Evolutionary conservation across 306 rosid species (phyloP), one percentile per base, ranked within the genome.

Genomic region (Malus fusca): DNA sequence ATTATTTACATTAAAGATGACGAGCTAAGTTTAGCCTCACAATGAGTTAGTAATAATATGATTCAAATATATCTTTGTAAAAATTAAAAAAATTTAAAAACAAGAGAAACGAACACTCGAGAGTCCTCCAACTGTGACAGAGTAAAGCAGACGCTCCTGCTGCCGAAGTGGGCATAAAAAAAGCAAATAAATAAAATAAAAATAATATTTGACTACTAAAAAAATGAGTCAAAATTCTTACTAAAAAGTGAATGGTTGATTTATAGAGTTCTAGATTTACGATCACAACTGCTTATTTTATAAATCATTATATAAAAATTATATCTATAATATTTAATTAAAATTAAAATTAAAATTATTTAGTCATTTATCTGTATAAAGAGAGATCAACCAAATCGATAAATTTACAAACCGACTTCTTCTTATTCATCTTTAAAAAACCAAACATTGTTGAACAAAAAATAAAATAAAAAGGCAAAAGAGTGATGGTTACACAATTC

Each of bases 131-230:
- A 80, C 71, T 23, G 31, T 33, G 28, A 8, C 55, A 48, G 78
- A 25, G 80, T 76, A 86, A 48, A 6, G 8, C 0, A 55, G 52
- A 88, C 92, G 90, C 88, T 81, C 84, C 61, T 6, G 55, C 18
- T 17, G 11, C 6, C 42, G 53, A 22, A 42, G 19, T 53, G 22
- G 48, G 42, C n/a, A 63, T 37, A 14, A 14, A 18, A n/a, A 10
- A n/a, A 25, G 75, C 21, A 65, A 73, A 5, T 53, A 4, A 66
- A 48, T 22, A 31, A 62, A 66, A 21, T 28, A 72, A 44, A 73
- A 66, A 73, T 1, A 35, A 35, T 35, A 35, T 35, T 35, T 6
- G 0, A 35, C 8, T 6, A 6, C 42, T 37, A 7, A 37, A 37
- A 59, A 7, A 37, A 37, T 1, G 9, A 37, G 42, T 37, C 9